These are phyloP conservation scores for Trametes cubensis DNA, from an alignment of 768 basidiomycete species.

Conservation along the genomic window DNA sequence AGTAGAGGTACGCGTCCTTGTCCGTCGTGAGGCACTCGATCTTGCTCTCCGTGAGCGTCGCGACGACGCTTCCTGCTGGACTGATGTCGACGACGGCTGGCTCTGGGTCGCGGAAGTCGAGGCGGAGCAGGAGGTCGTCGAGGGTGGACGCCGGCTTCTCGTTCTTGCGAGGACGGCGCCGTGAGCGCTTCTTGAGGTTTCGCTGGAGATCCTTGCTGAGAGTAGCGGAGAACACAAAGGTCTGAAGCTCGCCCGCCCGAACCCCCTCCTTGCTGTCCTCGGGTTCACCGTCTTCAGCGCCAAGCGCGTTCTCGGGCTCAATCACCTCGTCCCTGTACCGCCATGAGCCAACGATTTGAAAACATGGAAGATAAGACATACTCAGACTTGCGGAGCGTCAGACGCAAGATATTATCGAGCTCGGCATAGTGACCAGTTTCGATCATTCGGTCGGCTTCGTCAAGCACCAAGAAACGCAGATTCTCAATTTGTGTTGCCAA, in stretches of 20 bases:
- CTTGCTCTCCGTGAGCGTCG: conserved; percentile 83
- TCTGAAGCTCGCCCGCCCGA: conserved; percentile 63
- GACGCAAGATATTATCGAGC: conserved; percentile 85
- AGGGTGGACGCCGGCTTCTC: conserved; percentile 68
- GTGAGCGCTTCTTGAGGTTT: conserved; percentile 73
- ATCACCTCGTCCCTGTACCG: conserved; percentile 52
- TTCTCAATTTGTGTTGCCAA: conserved; percentile 68
- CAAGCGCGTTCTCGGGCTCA: conserved; percentile 30
- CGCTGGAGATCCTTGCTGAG: conserved; percentile 92
- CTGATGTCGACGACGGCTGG: conserved; percentile 92
- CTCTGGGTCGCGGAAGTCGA: conserved; percentile 91
- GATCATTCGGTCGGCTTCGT: conserved; percentile 98
- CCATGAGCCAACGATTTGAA: background rate
- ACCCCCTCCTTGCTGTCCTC: conserved; percentile 32
- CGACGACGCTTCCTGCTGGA: conserved; percentile 81
- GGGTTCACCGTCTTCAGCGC: conserved; percentile 36
- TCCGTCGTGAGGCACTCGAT: conserved; percentile 84
- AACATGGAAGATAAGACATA: conserved; percentile 29
- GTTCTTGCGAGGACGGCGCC: conserved; percentile 47
- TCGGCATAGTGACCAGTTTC: conserved; percentile 96
- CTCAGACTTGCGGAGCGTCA: conserved; percentile 72
- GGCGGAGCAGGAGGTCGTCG: conserved; percentile 84
- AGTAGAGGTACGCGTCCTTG: conserved; percentile 96
- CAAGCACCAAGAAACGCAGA: conserved; percentile 85
- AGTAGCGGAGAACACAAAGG: conserved; percentile 96